Conservation (phyloP, 129 eudicot species). For the Apium graveolens region DNA sequence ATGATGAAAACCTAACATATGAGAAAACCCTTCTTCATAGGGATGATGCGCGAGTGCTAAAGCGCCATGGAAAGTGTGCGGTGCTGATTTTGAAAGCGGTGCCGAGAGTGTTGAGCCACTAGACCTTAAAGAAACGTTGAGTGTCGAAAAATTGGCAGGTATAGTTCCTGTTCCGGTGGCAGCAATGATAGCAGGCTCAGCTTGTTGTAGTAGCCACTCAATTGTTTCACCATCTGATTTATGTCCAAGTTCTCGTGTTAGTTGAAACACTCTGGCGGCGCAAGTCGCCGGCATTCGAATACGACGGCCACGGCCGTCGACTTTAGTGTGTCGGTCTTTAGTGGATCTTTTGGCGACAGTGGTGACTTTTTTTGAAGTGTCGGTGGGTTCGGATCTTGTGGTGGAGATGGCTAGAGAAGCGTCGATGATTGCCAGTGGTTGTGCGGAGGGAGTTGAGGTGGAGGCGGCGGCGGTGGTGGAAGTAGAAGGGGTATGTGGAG, state of each 20-base stretch:
- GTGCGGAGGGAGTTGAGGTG: constrained; percentile 26
- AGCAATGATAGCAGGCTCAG: constrained; percentile 64
- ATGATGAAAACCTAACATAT: constrained; percentile 66
- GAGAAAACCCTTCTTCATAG: constrained; percentile 58
- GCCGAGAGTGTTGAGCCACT: constrained; percentile 59
- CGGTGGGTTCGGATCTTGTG: constrained; percentile 51
- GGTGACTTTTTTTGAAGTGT: constrained; percentile 25
- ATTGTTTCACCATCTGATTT: constrained; percentile 75
- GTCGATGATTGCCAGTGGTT: constrained; percentile 36
- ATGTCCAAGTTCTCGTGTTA: constrained; percentile 63
- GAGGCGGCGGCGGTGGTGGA: constrained; percentile 19
- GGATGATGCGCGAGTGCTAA: constrained; percentile 53
- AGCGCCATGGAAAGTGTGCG: constrained; percentile 61
- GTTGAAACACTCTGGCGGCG: constrained; percentile 72
- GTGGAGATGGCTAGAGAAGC: constrained; percentile 65
- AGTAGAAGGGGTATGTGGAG: constrained; percentile 21
- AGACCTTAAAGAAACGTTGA: constrained; percentile 61
- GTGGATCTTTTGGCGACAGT: constrained; percentile 42
- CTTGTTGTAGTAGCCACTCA: constrained; percentile 74
- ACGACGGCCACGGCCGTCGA: constrained; percentile 82
- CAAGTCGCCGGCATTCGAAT: constrained; percentile 89
- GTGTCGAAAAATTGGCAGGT: constrained; percentile 62
- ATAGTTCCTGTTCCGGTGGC: constrained; percentile 81
- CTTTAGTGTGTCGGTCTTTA: constrained; percentile 72
- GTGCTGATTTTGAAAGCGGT: constrained; percentile 62